Percentiles rank a stretch among this genome's conserved stretches.
Conservation (phyloP, 768 basidiomycete species). For the Tricholoma furcatifolium region DNA sequence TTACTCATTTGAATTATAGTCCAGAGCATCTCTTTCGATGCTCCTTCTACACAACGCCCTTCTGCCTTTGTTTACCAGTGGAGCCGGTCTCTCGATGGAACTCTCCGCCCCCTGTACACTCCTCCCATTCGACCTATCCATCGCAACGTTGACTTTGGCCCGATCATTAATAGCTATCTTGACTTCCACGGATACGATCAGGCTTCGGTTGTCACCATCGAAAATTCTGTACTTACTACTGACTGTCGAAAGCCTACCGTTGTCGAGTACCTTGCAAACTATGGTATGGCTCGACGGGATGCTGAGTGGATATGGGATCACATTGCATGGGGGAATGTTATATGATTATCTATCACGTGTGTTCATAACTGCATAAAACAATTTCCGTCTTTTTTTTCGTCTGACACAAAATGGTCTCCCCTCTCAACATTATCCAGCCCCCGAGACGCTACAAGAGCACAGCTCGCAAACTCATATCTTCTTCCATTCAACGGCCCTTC, state of each 20-base stretch:
- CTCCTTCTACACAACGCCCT: no score
- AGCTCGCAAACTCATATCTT: neutral
- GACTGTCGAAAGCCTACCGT: neutral
- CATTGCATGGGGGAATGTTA: no score
- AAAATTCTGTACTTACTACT: neutral
- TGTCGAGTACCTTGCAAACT: neutral
- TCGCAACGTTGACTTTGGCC: neutral
- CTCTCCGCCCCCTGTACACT: rapidly evolving
- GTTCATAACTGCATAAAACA: no score
- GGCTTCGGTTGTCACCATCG: neutral
- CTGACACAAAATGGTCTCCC: neutral
- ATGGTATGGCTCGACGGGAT: no score
- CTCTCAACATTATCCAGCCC: neutral
- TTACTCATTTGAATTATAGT: no score
- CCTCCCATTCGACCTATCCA: neutral
- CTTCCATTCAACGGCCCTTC: no score
- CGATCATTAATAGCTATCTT: neutral
- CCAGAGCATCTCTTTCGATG: no score
- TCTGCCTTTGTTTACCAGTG: neutral
- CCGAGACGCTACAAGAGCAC: neutral
- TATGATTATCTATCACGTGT: no score
- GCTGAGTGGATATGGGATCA: no score
- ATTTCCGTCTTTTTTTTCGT: no score
- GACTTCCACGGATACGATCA: neutral
- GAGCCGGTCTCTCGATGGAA: neutral